Conservation (phyloP, 2,329 filamentous ascomycete genomes). For the Lachnellula occidentalis region DNA sequence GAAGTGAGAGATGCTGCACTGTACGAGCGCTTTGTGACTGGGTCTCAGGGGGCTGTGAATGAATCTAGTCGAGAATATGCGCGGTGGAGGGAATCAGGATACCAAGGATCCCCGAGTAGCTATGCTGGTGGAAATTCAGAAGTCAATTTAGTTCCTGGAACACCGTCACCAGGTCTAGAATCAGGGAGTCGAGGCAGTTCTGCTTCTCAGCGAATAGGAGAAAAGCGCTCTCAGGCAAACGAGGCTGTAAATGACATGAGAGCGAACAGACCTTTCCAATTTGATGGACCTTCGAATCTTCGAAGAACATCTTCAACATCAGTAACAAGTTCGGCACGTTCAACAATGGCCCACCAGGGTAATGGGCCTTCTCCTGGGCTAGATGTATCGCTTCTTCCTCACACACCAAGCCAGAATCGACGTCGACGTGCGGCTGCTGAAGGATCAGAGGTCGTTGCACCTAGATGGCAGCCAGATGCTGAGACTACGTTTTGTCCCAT, state of each 20-base stretch:
- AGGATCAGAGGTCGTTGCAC: conserved; percentile 45
- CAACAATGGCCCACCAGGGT: neutral
- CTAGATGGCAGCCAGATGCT: conserved; percentile 82
- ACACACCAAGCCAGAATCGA: conserved; percentile 1
- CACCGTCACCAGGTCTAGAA: neutral
- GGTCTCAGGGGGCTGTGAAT: neutral
- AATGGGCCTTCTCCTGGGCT: neutral
- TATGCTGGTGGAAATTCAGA: neutral
- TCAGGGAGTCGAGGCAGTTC: conserved; percentile 5
- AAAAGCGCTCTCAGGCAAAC: neutral
- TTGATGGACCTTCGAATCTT: neutral
- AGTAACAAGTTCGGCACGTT: neutral
- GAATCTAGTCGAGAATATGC: conserved; percentile 2
- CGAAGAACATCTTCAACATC: conserved; percentile 1
- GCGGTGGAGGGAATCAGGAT: conserved; percentile 5
- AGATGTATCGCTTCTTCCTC: neutral
- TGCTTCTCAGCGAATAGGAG: neutral
- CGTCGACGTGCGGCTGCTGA: neutral
- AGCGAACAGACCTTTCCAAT: neutral
- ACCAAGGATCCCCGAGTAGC: neutral
- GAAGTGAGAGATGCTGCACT: neutral
- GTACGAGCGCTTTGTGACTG: neutral
- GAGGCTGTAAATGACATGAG: neutral
- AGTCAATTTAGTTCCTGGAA: neutral
- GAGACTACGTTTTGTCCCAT: conserved; percentile 83